Base-by-base conservation (phyloP, 2,329 filamentous ascomycete genomes). In the Fusarium sp. region DNA sequence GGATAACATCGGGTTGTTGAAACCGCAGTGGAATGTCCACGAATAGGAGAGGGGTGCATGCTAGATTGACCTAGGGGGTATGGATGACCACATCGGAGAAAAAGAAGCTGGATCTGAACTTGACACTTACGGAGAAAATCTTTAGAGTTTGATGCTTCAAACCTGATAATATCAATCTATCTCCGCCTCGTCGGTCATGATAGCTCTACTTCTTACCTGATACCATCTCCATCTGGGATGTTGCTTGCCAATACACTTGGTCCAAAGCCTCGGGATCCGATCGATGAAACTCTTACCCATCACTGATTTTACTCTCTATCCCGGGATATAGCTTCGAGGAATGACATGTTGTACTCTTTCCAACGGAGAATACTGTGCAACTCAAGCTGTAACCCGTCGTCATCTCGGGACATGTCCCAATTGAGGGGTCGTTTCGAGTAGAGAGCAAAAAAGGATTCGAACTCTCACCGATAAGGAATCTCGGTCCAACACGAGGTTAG, bases 351-450 rank as follows among this genome's bases (percentile, higher is more conserved):
- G 59, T 62, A 62, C 17, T 53, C 44, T 14, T 38, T 10, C 5
- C 5, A 27, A 2, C 46, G 17, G 56, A 14, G n/a, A 24, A 17
- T 31, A 65, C 36, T 51, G 59, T 62, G 31, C 31, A 60, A 24
- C 24, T 51, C 59, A 62, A 38, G 44, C 42, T 62, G 59, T 51
- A 62, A 62, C 59, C 44, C 59, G 59, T 51, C 59, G 59, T 51
- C 59, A 51, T 62, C 31, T 62, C 59, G 59, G 59, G 24, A 36
- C 29, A n/a, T 3, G 22, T 22, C 33, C n/a, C 27, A 17, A 38
- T 9, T 9, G n/a, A 42, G 38, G 31, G 38, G 31, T 33, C 11
- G n/a, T 33, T 60, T 35, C 58, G 29, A 49, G 40, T 27, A 49
- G n/a, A 62, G 59, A 16, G 16, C 11, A 44, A 12, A 8, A 38